Evolutionary conservation across 2,329 filamentous ascomycete genomes (phyloP), one percentile per base, ranked within the genome.

Genomic region (Neofusicoccum umdonicola): DNA sequence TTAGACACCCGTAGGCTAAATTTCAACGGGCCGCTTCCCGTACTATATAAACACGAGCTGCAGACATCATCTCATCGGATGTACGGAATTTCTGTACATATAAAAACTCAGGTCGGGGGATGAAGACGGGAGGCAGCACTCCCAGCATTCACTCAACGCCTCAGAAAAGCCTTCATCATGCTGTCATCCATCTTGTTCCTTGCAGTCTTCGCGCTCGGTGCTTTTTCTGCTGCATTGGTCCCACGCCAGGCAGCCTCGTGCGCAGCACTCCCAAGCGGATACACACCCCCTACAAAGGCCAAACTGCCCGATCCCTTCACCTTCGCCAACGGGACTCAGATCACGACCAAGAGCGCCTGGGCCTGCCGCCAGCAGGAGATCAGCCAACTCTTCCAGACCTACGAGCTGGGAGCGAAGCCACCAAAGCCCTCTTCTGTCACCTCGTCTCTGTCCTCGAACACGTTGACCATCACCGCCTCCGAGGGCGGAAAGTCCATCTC

Each of bases 281-380:
- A 75, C 42, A 73, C 74, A 0, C 71, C 68, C 13, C 71, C 71
- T 5, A 57, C 66, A 8, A 74, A 73, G 62, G 54, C 73, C 12
- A 77, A 77, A 65, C 67, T 78, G 31, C 76, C 76, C 19, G 73
- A 78, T 34, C 76, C 76, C 4, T 78, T 78, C 71, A 74, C 70
- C 41, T 77, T 78, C 66, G 74, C 74, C 65, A 70, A 74, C 50
- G 76, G 76, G 42, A 73, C 68, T 19, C 68, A 69, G 31, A 74
- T 79, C 47, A 71, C 72, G 15, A 76, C 75, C 39, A 72, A 74
- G 63, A 71, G 69, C 0, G 71, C 77, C 41, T 78, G 74, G 62
- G 68, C 67, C 19, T 79, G 76, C 66, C 76, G 74, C 66, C 75
- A 77, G 65, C 69, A 73, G 62, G 76, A 79, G 64, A 71, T 79